phyloP scores from a whole-genome alignment of 2,329 filamentous ascomycete species.

The Xylariaceae sp. region DNA sequence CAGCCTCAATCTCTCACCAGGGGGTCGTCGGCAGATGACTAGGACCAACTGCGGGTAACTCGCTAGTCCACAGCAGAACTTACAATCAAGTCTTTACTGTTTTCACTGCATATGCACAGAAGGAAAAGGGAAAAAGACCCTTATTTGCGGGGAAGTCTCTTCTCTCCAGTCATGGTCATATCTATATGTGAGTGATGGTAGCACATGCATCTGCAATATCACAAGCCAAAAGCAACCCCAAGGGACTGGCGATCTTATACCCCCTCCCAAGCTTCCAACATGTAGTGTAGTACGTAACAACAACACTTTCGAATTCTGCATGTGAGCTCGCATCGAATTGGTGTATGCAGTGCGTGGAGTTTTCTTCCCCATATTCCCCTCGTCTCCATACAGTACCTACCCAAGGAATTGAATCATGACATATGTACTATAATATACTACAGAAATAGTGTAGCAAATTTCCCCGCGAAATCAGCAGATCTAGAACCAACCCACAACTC shows the following conservation, averaged over 20 bases:
- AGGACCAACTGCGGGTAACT: not conserved
- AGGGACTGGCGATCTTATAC: slow-evolving; percentile 13
- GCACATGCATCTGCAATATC: slow-evolving; percentile 23
- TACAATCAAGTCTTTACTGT: not conserved
- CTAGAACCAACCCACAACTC: not conserved
- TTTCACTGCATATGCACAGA: not conserved
- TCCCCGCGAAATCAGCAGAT: slow-evolving; percentile 21
- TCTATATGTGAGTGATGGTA: slow-evolving; percentile 11
- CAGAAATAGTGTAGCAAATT: slow-evolving; percentile 16
- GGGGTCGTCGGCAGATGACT: not conserved
- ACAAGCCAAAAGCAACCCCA: slow-evolving; percentile 7
- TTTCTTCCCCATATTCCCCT: slow-evolving; percentile 7
- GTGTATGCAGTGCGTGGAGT: not conserved
- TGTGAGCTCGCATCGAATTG: not conserved
- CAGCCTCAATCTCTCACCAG: not conserved
- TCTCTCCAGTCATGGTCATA: not conserved
- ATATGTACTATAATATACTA: not conserved
- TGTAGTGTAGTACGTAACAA: not conserved
- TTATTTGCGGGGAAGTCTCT: not conserved
- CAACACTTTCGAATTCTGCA: too few species aligned
- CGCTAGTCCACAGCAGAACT: slow-evolving; percentile 2
- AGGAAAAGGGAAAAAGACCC: not conserved
- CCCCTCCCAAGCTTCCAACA: not conserved
- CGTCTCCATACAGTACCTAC: slow-evolving; percentile 17
- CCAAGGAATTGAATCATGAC: not conserved